Conservation (phyloP, 371 early-diverging fungal species). For the Circinella minor region DNA sequence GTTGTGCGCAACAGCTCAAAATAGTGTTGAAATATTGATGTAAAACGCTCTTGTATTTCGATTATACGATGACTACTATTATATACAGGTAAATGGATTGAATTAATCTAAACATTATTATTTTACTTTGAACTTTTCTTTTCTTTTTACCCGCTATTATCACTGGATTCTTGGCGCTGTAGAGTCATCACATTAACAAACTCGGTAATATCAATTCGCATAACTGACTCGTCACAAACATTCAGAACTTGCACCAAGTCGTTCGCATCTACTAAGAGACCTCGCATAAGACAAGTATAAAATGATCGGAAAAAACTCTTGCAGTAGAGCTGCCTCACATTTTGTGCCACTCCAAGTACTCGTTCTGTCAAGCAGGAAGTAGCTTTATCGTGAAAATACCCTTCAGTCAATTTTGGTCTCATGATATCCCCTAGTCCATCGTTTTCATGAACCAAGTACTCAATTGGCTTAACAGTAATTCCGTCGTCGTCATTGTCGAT, state of each 20-base stretch:
- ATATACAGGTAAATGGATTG: background rate
- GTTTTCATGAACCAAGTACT: constrained; percentile 40
- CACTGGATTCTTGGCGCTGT: constrained; percentile 25
- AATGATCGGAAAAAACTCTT: constrained; percentile 68
- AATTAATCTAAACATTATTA: too few relatives aligned
- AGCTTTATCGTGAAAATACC: constrained; percentile 29
- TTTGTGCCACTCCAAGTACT: constrained; percentile 40
- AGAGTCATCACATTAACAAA: constrained; percentile 69
- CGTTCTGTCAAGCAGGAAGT: constrained; percentile 29
- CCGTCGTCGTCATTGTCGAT: constrained; percentile 16
- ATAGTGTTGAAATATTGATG: constrained; percentile 59
- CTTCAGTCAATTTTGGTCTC: constrained; percentile 40
- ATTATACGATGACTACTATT: constrained; percentile 6
- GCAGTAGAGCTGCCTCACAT: constrained; percentile 48
- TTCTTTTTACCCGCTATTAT: background rate
- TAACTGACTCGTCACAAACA: constrained; percentile 61
- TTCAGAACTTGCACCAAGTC: constrained; percentile 65
- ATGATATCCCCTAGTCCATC: constrained; percentile 44
- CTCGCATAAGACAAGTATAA: constrained; percentile 66
- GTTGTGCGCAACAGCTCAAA: constrained; percentile 61
- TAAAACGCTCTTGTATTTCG: constrained; percentile 51
- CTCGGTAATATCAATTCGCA: constrained; percentile 76
- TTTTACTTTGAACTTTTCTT: too few relatives aligned
- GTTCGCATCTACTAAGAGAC: constrained; percentile 50
- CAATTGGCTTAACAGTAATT: constrained; percentile 27